Percentiles rank a stretch among this genome's conserved stretches.
Evolutionary conservation across 257 asterid genomes (phyloP).

Genomic region (Agastache rugosa): DNA sequence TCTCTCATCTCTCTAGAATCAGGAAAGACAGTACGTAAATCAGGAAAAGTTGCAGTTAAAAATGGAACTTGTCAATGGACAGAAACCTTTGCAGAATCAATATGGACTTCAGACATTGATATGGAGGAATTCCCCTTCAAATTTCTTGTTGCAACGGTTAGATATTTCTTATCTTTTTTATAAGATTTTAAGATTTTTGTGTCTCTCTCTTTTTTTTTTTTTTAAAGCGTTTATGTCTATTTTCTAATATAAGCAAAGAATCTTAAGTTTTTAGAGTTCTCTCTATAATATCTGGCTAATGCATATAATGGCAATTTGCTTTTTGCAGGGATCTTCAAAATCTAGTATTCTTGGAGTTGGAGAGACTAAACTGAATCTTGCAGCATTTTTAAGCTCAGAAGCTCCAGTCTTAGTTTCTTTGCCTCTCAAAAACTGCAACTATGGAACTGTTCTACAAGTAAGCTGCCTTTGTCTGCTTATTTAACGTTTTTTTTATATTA

Average conservation of each 20-base stretch:
- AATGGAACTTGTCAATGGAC: conserved; percentile 55
- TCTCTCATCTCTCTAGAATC: conserved; percentile 49
- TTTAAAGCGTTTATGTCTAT: too few relatives aligned
- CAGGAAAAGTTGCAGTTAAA: conserved; percentile 45
- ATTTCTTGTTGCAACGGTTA: conserved; percentile 50
- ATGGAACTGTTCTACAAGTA: conserved; percentile 50
- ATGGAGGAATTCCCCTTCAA: conserved; percentile 40
- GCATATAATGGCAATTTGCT: not conserved
- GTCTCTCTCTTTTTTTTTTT: not conserved
- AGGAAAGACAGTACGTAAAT: conserved; percentile 44
- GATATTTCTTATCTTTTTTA: conserved; percentile 2
- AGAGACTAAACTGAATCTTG: conserved; percentile 46
- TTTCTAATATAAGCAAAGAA: not conserved
- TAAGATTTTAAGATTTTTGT: not conserved
- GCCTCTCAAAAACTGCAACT: conserved; percentile 51
- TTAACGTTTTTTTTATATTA: not conserved
- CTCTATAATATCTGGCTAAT: not conserved
- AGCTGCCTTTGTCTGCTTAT: conserved; percentile 20
- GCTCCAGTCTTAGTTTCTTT: conserved; percentile 41
- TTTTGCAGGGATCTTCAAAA: conserved; percentile 49
- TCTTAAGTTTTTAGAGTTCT: not conserved
- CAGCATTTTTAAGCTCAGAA: conserved; percentile 41
- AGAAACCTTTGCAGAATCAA: conserved; percentile 47
- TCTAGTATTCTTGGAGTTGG: conserved; percentile 58
- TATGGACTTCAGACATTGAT: conserved; percentile 48